A percentile compares a stretch with the other conserved stretches of the same genome.
These are phyloP conservation scores for Favolaschia claudopus DNA, from an alignment of 768 basidiomycete genomes.

Conservation along the genomic window DNA sequence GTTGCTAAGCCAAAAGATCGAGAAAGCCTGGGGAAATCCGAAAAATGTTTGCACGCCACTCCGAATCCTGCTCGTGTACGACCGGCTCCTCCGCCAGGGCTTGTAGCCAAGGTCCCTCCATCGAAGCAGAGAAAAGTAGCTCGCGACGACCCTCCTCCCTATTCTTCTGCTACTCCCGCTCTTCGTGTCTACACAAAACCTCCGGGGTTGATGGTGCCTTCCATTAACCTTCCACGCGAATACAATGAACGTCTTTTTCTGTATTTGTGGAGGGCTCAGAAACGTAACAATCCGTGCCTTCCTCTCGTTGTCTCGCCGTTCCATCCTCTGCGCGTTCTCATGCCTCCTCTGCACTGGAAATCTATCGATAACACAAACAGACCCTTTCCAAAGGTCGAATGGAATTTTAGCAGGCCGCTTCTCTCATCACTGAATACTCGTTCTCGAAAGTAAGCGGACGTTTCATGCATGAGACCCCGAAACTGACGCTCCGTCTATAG, in stretches of 20 bases:
- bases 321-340: slow-evolving; percentile 13
- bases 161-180: neutral
- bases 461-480: neutral
- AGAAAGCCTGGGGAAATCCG: neutral
- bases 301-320: slow-evolving; percentile 19
- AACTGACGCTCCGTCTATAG: slow-evolving; percentile 4
- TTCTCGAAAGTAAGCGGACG: slow-evolving; percentile 4
- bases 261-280: slow-evolving; percentile 1
- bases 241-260: neutral
- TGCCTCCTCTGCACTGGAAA: slow-evolving; percentile 19
- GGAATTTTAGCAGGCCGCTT: slow-evolving; percentile 19
- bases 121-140: too few species aligned
- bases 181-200: too few species aligned
- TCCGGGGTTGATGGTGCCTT: too few species aligned
- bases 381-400: neutral
- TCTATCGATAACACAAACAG: neutral
- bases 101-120: neutral
- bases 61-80: slow-evolving; percentile 2
- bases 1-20: neutral
- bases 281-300: slow-evolving; percentile 9
- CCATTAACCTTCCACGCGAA: slow-evolving; percentile 2
- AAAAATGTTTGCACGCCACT: slow-evolving; percentile 1
- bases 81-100: slow-evolving; percentile 1
- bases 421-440: slow-evolving; percentile 12
- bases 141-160: neutral